Conservation (phyloP, 257 asterid genomes). For the Solanum sejunctum region DNA sequence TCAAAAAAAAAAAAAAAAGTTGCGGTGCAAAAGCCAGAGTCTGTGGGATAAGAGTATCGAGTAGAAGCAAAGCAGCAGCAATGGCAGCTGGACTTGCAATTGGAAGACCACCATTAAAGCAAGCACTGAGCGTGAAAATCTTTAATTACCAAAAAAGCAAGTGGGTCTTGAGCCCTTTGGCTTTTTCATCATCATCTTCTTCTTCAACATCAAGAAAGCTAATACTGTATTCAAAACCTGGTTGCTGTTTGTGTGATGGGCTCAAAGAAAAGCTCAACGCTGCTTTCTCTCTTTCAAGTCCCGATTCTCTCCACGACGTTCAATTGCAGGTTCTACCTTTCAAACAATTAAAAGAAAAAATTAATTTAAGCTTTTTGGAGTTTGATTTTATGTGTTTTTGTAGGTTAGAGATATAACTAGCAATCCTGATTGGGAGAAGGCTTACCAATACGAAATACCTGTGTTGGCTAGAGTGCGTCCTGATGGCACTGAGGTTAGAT, state of each 20-base stretch:
- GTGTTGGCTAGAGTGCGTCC: conserved; percentile 61
- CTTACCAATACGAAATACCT: conserved; percentile 92
- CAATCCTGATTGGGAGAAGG: conserved; percentile 81
- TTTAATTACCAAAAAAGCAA: conserved; percentile 3
- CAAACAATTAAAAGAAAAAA: not conserved
- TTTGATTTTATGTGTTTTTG: not conserved
- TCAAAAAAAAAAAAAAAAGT: too few species aligned
- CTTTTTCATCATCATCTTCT: conserved; percentile 31
- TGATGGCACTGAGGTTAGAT: conserved; percentile 72
- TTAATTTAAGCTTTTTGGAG: not conserved
- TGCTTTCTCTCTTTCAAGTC: conserved; percentile 54
- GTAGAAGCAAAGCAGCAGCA: not conserved
- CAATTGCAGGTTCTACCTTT: conserved; percentile 39
- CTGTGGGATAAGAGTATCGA: not conserved
- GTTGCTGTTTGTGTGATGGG: conserved; percentile 99
- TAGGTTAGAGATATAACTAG: conserved; percentile 76
- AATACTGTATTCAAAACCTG: conserved; percentile 83
- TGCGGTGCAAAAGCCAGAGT: not conserved
- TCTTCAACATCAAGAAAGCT: conserved; percentile 30
- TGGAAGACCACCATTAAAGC: not conserved
- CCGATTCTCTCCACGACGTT: conserved; percentile 33
- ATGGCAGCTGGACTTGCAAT: conserved; percentile 7
- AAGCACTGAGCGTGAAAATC: conserved; percentile 9
- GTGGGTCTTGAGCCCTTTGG: conserved; percentile 13
- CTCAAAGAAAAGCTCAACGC: conserved; percentile 89